A percentile compares a stretch with the other conserved stretches of the same genome.
Evolutionary conservation across 164 flowering plant species (phyloP).

Genomic region (Vitis riparia): DNA sequence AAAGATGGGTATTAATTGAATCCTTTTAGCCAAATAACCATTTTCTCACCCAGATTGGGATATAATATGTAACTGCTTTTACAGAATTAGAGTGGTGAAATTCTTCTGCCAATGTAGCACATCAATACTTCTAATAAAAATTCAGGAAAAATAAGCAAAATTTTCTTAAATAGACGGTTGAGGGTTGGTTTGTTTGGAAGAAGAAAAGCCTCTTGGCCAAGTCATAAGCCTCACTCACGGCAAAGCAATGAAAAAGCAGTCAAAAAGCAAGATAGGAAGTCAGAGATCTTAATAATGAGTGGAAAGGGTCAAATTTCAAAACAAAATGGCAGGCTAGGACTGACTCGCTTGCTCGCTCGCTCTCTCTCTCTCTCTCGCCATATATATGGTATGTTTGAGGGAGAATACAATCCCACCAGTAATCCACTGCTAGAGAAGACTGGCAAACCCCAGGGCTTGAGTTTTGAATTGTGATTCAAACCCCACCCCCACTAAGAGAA

Average conservation of each 20-base stretch:
- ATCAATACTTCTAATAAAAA: too few species aligned
- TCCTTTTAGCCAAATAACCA: too few species aligned
- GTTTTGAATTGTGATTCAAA: not conserved
- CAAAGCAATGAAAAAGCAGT: constrained; percentile 10
- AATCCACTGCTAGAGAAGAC: too few species aligned
- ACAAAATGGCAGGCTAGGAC: not conserved
- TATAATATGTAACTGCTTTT: too few species aligned
- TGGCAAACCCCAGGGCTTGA: not conserved
- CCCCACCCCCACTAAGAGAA: not conserved
- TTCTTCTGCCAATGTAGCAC: too few species aligned
- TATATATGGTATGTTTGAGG: too few species aligned
- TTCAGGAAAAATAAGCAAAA: not conserved
- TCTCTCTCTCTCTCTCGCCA: not conserved
- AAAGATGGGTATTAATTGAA: too few species aligned
- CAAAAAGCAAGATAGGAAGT: not conserved
- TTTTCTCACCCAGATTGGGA: too few species aligned
- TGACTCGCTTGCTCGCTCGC: too few species aligned
- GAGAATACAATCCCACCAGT: too few species aligned
- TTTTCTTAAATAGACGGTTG: not conserved
- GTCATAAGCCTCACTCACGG: not conserved
- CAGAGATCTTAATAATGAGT: not conserved
- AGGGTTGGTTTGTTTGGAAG: constrained; percentile 1
- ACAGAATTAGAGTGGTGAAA: too few species aligned
- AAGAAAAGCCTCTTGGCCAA: not conserved
- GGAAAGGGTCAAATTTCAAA: constrained; percentile 2